phyloP scores from a whole-genome alignment of 179 eudicot species.

The Carnegiea gigantea region DNA sequence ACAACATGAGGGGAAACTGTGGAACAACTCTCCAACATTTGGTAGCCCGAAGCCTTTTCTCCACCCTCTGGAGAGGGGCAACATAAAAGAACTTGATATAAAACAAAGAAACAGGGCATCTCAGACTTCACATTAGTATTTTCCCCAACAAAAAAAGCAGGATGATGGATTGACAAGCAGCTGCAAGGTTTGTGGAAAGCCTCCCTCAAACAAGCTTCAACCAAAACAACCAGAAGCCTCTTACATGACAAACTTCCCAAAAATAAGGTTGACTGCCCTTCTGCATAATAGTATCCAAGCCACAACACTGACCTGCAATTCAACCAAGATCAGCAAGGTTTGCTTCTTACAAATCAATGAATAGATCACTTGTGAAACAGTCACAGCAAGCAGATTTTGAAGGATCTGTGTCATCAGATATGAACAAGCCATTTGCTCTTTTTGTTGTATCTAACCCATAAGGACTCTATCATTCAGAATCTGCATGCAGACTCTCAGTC shows the following conservation, averaged over 20 bases:
- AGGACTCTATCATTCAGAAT: too few species aligned
- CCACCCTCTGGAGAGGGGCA: not conserved
- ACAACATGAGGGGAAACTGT: too few species aligned
- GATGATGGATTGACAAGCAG: too few species aligned
- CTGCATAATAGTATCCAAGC: conserved; percentile 35
- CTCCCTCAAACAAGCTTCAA: too few species aligned
- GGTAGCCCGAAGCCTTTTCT: too few species aligned
- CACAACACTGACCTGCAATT: conserved; percentile 40
- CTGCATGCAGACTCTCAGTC: too few species aligned
- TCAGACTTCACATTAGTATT: not conserved
- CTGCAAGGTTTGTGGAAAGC: too few species aligned
- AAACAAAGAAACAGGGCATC: not conserved
- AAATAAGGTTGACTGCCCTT: conserved; percentile 29
- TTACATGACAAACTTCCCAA: too few species aligned
- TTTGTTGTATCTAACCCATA: not conserved
- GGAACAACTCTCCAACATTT: too few species aligned
- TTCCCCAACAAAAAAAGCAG: not conserved
- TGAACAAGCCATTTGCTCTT: not conserved
- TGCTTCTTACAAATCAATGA: not conserved
- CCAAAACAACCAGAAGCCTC: conserved; percentile 13
- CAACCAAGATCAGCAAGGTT: conserved; percentile 1
- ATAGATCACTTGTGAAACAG: not conserved
- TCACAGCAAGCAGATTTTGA: not conserved
- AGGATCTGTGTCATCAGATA: not conserved
- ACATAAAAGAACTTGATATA: not conserved